Conservation (phyloP, 2,329 filamentous ascomycete species). For the Cadophora luteo-olivacea region DNA sequence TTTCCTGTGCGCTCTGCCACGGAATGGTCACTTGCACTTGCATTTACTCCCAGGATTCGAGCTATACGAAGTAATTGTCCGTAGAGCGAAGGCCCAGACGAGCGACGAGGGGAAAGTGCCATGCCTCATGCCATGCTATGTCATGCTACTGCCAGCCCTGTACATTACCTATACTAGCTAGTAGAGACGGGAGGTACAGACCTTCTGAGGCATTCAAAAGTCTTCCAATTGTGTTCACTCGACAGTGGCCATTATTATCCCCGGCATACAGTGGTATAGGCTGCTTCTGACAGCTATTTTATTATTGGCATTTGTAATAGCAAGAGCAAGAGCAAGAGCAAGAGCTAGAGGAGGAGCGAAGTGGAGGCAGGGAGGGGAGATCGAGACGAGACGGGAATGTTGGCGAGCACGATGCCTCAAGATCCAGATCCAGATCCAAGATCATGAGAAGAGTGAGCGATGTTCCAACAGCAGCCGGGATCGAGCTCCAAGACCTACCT, state of each 20-base stretch:
- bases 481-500: constrained; percentile 3
- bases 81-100: neutral
- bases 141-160: too few species aligned
- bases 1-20: neutral
- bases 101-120: neutral
- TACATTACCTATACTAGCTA: too few species aligned
- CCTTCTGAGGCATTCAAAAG: neutral
- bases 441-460: neutral
- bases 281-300: neutral
- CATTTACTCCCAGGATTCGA: too few species aligned
- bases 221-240: neutral
- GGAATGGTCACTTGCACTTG: neutral
- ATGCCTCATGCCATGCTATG: neutral
- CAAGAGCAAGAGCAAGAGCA: neutral
- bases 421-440: neutral
- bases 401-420: too few species aligned
- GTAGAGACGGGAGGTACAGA: neutral
- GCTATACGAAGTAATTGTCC: too few species aligned
- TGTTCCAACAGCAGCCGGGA: neutral
- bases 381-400: too few species aligned
- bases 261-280: too few species aligned
- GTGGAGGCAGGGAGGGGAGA: too few species aligned
- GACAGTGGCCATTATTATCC: neutral
- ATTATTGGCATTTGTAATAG: neutral
- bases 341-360: neutral